phyloP scores from a whole-genome alignment of 306 rosid genomes.

The Delonix regia region DNA sequence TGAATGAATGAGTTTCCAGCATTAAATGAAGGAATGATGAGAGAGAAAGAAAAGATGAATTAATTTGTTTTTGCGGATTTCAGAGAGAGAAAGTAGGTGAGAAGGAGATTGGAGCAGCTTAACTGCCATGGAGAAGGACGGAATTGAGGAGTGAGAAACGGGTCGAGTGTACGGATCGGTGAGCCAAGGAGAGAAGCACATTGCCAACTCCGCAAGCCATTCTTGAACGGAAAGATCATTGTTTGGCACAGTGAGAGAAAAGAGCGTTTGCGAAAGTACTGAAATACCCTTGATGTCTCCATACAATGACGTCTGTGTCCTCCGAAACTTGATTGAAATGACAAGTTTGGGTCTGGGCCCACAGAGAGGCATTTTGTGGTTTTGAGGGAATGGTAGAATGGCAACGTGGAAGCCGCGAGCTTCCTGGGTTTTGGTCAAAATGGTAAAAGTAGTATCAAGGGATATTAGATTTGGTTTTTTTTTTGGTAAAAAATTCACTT shows the following conservation, averaged over 20 bases:
- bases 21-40: slow-evolving; percentile 53
- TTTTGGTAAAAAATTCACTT: not conserved
- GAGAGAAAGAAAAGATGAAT: slow-evolving; percentile 37
- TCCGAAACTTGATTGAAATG: slow-evolving; percentile 30
- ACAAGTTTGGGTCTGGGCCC: slow-evolving; percentile 31
- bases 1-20: slow-evolving; percentile 29
- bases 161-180: slow-evolving; percentile 47
- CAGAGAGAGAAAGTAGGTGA: slow-evolving; percentile 45
- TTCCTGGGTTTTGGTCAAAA: slow-evolving; percentile 37
- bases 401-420: slow-evolving; percentile 38
- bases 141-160: slow-evolving; percentile 20
- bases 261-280: not conserved
- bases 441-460: slow-evolving; percentile 19
- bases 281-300: slow-evolving; percentile 14
- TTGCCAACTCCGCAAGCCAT: slow-evolving; percentile 97
- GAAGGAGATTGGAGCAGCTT: slow-evolving; percentile 67
- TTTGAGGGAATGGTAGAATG: slow-evolving; percentile 19
- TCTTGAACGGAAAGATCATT: slow-evolving; percentile 58
- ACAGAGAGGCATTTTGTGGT: not conserved
- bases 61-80: slow-evolving; percentile 20
- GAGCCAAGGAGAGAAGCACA: slow-evolving; percentile 57
- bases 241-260: slow-evolving; percentile 23
- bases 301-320: slow-evolving; percentile 35
- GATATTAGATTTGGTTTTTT: not conserved
- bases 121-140: slow-evolving; percentile 62